Conservation (phyloP, 1,139 yeast species). For the Scheffersomyces quercinus region DNA sequence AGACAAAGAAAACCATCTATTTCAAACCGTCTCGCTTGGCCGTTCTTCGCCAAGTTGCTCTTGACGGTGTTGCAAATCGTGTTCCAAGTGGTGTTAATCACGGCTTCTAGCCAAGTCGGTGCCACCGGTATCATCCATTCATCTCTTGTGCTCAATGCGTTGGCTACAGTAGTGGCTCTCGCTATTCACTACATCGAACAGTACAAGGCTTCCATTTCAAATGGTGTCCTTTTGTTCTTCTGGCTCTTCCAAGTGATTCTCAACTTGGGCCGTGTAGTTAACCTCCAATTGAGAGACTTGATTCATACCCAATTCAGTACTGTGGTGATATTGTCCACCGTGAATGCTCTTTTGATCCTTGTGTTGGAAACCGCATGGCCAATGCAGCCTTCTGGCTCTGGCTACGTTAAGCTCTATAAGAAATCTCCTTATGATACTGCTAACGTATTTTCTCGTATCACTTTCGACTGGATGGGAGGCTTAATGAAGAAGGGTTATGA, state of each 20-base stretch:
- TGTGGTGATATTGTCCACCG: conserved; percentile 48
- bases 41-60: conserved; percentile 43
- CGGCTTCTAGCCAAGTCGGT: conserved; percentile 18
- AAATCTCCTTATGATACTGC: conserved; percentile 74
- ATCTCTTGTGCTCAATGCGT: conserved; percentile 38
- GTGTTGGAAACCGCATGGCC: conserved; percentile 53
- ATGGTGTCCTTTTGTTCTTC: conserved; percentile 68
- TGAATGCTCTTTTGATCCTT: conserved; percentile 54
- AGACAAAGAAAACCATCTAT: conserved; percentile 31
- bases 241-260: conserved; percentile 64
- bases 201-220: conserved; percentile 62
- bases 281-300: conserved; percentile 49
- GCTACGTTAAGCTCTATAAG: conserved; percentile 41
- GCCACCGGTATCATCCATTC: conserved; percentile 43
- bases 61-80: conserved; percentile 44
- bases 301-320: conserved; percentile 37
- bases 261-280: conserved; percentile 41
- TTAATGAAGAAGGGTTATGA: conserved; percentile 83
- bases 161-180: conserved; percentile 51
- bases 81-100: conserved; percentile 27
- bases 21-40: conserved; percentile 40
- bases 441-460: conserved; percentile 73
- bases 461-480: conserved; percentile 91
- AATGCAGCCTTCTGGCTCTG: conserved; percentile 38
- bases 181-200: conserved; percentile 72